phyloP scores from a whole-genome alignment of 495 filamentous ascomycete species.

The Xylaria longipes region DNA sequence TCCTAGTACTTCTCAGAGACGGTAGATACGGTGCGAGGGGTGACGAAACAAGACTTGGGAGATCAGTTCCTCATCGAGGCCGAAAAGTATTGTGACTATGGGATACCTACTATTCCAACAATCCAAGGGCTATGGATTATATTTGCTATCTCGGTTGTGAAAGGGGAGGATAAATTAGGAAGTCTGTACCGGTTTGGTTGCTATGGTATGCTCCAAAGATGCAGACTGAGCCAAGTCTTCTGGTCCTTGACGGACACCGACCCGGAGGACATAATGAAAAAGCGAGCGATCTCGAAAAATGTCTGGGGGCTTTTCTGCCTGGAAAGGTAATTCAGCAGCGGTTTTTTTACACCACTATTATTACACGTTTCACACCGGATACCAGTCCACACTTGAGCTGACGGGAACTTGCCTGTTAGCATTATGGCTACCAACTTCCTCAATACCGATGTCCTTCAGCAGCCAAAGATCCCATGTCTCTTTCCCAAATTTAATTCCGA shows the following conservation, averaged over 20 bases:
- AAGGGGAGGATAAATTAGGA: constrained; percentile 28
- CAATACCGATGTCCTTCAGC: not conserved
- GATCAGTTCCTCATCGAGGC: constrained; percentile 27
- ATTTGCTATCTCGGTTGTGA: constrained; percentile 23
- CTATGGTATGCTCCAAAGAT: constrained; percentile 30
- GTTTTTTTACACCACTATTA: not conserved
- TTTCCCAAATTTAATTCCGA: constrained; percentile 3
- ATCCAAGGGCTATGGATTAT: constrained; percentile 29
- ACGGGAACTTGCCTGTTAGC: not conserved
- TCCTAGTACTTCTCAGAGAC: constrained; percentile 24
- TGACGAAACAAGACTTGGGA: constrained; percentile 17
- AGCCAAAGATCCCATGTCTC: constrained; percentile 4
- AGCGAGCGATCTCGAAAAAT: constrained; percentile 23
- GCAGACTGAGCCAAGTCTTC: constrained; percentile 18
- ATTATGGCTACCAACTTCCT: constrained; percentile 13
- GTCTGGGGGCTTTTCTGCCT: constrained; percentile 28
- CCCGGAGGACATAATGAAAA: constrained; percentile 13
- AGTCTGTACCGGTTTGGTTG: constrained; percentile 31
- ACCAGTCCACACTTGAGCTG: not conserved
- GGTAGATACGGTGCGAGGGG: not conserved
- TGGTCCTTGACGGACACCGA: constrained; percentile 12
- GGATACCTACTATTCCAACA: constrained; percentile 15
- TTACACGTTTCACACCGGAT: not conserved
- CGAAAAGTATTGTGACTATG: constrained; percentile 27
- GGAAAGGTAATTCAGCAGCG: constrained; percentile 25